Evolutionary conservation across 257 asterid genomes (phyloP).

Genomic region (Gentiana macrophylla): DNA sequence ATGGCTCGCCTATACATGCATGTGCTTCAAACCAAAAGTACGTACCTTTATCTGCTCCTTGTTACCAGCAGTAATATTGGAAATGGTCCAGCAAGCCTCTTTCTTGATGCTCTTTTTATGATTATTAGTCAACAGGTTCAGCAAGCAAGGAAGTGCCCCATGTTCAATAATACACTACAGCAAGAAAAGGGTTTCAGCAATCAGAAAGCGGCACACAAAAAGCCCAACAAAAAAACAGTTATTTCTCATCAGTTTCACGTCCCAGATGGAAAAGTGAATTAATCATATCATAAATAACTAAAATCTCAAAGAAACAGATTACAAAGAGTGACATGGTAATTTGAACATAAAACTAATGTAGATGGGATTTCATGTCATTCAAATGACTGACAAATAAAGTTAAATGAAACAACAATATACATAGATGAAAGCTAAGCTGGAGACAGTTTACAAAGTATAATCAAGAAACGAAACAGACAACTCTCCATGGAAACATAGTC

Average conservation of each 20-base stretch:
- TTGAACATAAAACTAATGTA: neutral
- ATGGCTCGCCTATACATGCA: no score
- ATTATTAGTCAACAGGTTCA: conserved; percentile 68
- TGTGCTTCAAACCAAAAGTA: no score
- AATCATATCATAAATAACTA: no score
- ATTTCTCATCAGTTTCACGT: no score
- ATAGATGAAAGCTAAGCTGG: no score
- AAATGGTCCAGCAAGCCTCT: conserved; percentile 94
- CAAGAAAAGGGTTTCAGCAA: neutral
- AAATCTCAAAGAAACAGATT: neutral
- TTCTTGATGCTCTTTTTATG: conserved; percentile 93
- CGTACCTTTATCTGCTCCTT: conserved; percentile 74
- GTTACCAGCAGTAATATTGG: conserved; percentile 93
- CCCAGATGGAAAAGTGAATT: no score
- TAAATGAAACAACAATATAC: no score
- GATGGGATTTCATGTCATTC: no score
- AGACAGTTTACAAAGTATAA: neutral
- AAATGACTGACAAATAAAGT: no score
- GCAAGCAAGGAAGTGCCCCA: conserved; percentile 68
- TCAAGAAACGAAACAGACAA: neutral
- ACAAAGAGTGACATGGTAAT: neutral
- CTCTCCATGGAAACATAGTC: no score
- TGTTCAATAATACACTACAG: conserved; percentile 58
- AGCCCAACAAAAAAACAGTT: neutral
- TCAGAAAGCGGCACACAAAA: no score